Evolutionary conservation across 305 asterid species (phyloP), one percentile per base, ranked within the genome.

Genomic region (Solanum hybrid): DNA sequence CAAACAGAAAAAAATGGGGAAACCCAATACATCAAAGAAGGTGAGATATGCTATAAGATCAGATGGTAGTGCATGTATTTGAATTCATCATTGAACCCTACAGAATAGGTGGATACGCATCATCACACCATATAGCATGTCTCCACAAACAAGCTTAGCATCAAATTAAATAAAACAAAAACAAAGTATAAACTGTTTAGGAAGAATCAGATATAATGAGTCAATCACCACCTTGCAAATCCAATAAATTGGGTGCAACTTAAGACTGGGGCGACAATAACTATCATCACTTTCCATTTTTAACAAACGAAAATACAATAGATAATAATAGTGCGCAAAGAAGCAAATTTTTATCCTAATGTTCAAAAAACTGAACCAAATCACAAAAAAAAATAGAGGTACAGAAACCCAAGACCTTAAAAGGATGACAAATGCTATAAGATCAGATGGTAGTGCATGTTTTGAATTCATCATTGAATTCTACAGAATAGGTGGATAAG

Each of bases 361-460:
- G 74, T 67, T 4, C 6, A 67, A 64, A 10, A 22, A 22, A 64
- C 6, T 22, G 73, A 64, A 64, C 13, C 12, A 64, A 67, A 67
- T 10, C 74, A 67, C 24, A 35, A 33, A 33, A 33, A 33, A 40
- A 31, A 26, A 18, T 11, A 73, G 67, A 40, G 4, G 10, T 16
- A 14, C 13, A 31, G 82, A 78, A 13, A 29, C 5, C 46, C n/a
- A 20, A 80, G 6, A 29, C 39, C 82, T 4, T 20, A 37, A n/a
- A 10, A 81, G 10, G 9, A 9, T 82, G 22, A 39, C 14, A 86
- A 85, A 26, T 79, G 83, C 89, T 91, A 88, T 89, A 92, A 91
- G 95, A 93, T 94, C 97, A 95, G 96, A 95, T 95, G 97, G 96
- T 94, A 94, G 96, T 93, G 97, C 95, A 94, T 95, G 96, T 91